Conservation (phyloP, 2,329 filamentous ascomycete species). For the Ciborinia camelliae region DNA sequence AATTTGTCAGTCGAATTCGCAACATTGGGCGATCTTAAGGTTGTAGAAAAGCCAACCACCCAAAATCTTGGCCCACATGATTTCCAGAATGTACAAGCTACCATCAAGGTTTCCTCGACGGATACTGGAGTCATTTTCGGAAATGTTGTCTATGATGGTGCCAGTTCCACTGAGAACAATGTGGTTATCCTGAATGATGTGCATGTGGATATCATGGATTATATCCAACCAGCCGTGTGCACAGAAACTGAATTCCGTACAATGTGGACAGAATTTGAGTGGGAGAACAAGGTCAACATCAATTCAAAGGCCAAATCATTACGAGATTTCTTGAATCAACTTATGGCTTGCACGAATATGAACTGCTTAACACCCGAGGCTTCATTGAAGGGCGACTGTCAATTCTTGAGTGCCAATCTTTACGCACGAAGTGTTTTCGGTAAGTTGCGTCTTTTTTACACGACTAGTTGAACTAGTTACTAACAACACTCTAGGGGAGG, state of each 20-base stretch:
- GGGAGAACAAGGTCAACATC: constrained; percentile 99
- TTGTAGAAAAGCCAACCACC: constrained; percentile 92
- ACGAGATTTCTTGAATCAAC: constrained; percentile 84
- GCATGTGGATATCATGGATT: constrained; percentile 99
- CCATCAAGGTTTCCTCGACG: constrained; percentile 96
- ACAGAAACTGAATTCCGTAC: constrained; percentile 97
- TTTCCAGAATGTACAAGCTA: constrained; percentile 97
- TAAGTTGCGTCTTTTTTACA: constrained; percentile 51
- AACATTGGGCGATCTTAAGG: constrained; percentile 95
- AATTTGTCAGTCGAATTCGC: constrained; percentile 98
- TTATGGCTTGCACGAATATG: constrained; percentile 99
- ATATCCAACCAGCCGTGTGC: constrained; percentile 95
- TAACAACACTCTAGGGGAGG: constrained; percentile 68
- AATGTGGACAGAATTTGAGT: constrained; percentile 99
- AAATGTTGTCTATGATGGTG: constrained; percentile 95
- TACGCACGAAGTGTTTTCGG: constrained; percentile 97
- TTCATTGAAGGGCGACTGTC: constrained; percentile 93
- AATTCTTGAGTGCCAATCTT: constrained; percentile 94
- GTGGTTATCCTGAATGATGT: constrained; percentile 98
- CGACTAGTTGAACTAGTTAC: constrained; percentile 5
- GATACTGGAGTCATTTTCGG: constrained; percentile 99
- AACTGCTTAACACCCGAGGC: constrained; percentile 95
- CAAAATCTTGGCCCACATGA: constrained; percentile 94
- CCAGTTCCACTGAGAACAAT: constrained; percentile 87
- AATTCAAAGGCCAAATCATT: constrained; percentile 93